phyloP scores from a whole-genome alignment of 768 basidiomycete genomes.

The Tephrocybe rancida region DNA sequence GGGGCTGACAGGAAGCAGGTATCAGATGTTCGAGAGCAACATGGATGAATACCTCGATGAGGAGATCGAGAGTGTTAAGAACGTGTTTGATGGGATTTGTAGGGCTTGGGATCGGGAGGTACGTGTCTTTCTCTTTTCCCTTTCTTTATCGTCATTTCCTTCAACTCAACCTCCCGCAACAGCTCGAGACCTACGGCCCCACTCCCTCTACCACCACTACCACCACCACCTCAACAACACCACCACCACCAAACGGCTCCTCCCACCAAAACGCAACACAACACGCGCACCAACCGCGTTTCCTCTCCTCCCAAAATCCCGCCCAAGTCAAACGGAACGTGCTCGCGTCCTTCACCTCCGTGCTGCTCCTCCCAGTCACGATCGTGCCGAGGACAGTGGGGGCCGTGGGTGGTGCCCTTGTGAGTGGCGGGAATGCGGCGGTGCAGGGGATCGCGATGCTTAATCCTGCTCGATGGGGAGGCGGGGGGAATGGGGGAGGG shows the following conservation, averaged over 20 bases:
- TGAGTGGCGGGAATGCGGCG: slow-evolving; percentile 74
- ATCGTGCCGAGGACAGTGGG: slow-evolving; percentile 88
- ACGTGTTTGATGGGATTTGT: slow-evolving; percentile 72
- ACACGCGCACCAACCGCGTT: slow-evolving; percentile 47
- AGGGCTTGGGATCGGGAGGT: slow-evolving; percentile 82
- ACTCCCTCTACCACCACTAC: background rate
- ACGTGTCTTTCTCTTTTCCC: no score
- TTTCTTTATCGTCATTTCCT: slow-evolving; percentile 3
- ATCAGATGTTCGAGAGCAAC: slow-evolving; percentile 92
- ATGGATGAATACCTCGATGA: slow-evolving; percentile 99
- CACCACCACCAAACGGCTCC: background rate
- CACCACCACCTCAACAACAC: background rate
- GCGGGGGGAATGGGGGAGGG: slow-evolving; percentile 23
- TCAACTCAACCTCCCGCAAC: background rate
- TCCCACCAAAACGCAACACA: no score
- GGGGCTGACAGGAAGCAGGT: slow-evolving; percentile 45
- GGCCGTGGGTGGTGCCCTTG: slow-evolving; percentile 66
- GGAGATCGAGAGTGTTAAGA: slow-evolving; percentile 83
- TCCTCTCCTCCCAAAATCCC: slow-evolving; percentile 85
- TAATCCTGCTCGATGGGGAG: slow-evolving; percentile 86
- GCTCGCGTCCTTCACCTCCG: slow-evolving; percentile 87
- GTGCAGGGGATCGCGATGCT: slow-evolving; percentile 88
- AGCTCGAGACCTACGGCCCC: slow-evolving; percentile 15
- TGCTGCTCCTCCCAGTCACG: slow-evolving; percentile 91
- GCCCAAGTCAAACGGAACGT: slow-evolving; percentile 92